Conservation (phyloP, 2,329 filamentous ascomycete species). For the Aspergillus sp. region DNA sequence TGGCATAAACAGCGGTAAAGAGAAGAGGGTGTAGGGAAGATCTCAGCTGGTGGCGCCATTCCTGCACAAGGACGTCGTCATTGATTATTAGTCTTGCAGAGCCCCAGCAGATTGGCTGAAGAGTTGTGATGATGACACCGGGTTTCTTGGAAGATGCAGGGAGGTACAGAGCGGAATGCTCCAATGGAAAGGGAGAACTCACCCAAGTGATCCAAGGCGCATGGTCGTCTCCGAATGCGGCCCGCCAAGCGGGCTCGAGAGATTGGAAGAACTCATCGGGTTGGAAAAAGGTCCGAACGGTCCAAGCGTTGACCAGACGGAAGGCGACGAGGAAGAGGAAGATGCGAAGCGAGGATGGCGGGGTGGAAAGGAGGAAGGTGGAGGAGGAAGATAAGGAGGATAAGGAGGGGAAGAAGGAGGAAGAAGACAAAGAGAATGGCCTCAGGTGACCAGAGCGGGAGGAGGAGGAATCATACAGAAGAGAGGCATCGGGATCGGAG, state of each 20-base stretch:
- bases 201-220: slow-evolving; percentile 98
- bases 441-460: not conserved
- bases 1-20: slow-evolving; percentile 74
- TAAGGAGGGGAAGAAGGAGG: slow-evolving; percentile 8
- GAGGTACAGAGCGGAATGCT: not conserved
- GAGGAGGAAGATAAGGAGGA: slow-evolving; percentile 4
- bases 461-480: not conserved
- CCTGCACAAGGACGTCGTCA: slow-evolving; percentile 56
- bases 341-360: slow-evolving; percentile 23
- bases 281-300: slow-evolving; percentile 88
- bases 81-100: slow-evolving; percentile 7
- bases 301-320: slow-evolving; percentile 77
- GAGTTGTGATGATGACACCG: not conserved
- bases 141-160: not conserved
- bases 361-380: slow-evolving; percentile 14
- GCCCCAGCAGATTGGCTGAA: not conserved
- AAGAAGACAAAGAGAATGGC: slow-evolving; percentile 2
- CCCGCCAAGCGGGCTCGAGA: slow-evolving; percentile 88
- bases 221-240: slow-evolving; percentile 75
- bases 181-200: slow-evolving; percentile 35
- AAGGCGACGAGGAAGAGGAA: slow-evolving; percentile 60
- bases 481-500: too few relatives aligned
- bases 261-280: slow-evolving; percentile 98
- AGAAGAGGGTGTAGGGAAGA: slow-evolving; percentile 89
- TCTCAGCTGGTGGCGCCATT: slow-evolving; percentile 86